Conservation (phyloP, 2,329 filamentous ascomycete genomes). For the Fusarium oxysporum region DNA sequence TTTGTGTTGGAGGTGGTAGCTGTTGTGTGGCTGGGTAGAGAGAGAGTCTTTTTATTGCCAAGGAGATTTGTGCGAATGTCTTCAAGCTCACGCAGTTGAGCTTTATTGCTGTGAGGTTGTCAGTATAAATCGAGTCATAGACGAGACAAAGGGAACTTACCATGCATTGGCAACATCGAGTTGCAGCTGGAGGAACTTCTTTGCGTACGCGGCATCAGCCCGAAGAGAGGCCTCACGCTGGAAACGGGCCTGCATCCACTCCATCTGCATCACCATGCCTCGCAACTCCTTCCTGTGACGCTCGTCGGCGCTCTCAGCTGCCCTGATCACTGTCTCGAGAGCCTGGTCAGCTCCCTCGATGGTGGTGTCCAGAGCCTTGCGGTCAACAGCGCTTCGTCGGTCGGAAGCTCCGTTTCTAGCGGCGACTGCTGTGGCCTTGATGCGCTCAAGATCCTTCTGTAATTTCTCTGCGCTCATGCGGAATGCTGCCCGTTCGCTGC, state of each 20-base stretch:
- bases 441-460: conserved; percentile 61
- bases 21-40: conserved; percentile 44
- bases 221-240: conserved; percentile 84
- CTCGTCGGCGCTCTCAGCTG: conserved; percentile 71
- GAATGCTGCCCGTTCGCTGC: conserved; percentile 71
- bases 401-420: conserved; percentile 32
- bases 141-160: conserved; percentile 67
- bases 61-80: conserved; percentile 72
- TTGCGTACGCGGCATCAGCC: conserved; percentile 84
- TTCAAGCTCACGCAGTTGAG: conserved; percentile 86
- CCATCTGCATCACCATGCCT: conserved; percentile 88
- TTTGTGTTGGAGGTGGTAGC: conserved; percentile 26
- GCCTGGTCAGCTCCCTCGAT: conserved; percentile 61
- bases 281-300: conserved; percentile 80
- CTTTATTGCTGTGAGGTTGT: conserved; percentile 78
- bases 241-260: conserved; percentile 87
- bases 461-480: conserved; percentile 66
- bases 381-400: conserved; percentile 28
- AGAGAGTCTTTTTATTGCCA: conserved; percentile 53
- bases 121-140: conserved; percentile 7
- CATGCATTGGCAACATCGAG: conserved; percentile 89
- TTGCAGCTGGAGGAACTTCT: conserved; percentile 83
- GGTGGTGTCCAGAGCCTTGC: conserved; percentile 45
- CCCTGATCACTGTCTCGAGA: conserved; percentile 69
- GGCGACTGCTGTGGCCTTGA: conserved; percentile 56